Percentiles rank a stretch among this genome's conserved stretches.
Evolutionary conservation across 169 alveolate genomes (phyloP).

Genomic region (Cryptosporidium sp.): DNA sequence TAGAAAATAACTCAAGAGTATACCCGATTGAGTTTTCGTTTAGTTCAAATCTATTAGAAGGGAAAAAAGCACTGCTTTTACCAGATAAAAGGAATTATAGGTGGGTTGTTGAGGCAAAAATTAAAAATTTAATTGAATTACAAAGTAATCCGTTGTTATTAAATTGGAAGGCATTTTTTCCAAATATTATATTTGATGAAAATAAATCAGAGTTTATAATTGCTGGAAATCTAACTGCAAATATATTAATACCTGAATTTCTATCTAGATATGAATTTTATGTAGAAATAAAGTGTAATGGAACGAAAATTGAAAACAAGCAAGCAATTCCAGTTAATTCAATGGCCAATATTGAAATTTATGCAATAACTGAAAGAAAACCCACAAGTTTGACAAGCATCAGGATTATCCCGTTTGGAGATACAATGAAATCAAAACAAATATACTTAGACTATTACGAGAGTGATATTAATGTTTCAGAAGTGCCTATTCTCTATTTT

Average conservation of each 20-base stretch:
- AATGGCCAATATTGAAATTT: not conserved
- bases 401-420: conserved; percentile 28
- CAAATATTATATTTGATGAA: conserved; percentile 10
- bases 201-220: not conserved
- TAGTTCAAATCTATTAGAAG: not conserved
- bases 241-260: not conserved
- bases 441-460: conserved; percentile 25
- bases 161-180: conserved; percentile 29
- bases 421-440: conserved; percentile 29
- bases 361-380: not conserved
- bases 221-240: conserved; percentile 12
- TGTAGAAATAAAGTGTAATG: conserved; percentile 31
- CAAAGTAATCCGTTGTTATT: not conserved
- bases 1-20: conserved; percentile 49
- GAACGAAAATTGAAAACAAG: conserved; percentile 4
- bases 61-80: not conserved
- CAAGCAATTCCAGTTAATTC: conserved; percentile 26
- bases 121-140: not conserved
- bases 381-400: not conserved
- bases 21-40: conserved; percentile 29
- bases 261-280: conserved; percentile 29
- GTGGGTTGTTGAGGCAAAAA: conserved; percentile 54
- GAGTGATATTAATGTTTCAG: not conserved
- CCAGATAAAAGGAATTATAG: conserved; percentile 40
- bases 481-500: conserved; percentile 24